Evolutionary conservation across 805 yeast species (phyloP).

Genomic region (Wickerhamiella spandovensis): DNA sequence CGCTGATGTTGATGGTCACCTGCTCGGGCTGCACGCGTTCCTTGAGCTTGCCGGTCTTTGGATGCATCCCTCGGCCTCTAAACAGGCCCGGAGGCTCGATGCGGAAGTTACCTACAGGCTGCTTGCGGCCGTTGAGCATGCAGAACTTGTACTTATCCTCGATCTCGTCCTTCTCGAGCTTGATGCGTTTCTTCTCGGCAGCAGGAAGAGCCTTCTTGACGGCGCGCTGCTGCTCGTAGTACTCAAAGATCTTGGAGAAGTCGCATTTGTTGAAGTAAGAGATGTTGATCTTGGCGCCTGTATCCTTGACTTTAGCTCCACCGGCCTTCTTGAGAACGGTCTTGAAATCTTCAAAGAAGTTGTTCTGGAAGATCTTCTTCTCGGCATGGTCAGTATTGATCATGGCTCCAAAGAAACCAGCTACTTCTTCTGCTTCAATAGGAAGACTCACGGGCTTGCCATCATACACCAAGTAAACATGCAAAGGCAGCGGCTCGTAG

Average conservation of each 20-base stretch:
- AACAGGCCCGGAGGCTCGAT: slow-evolving; percentile 95
- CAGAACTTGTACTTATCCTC: slow-evolving; percentile 80
- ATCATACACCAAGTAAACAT: slow-evolving; percentile 62
- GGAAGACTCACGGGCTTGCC: slow-evolving; percentile 67
- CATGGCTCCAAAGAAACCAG: slow-evolving; percentile 87
- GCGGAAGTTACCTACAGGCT: slow-evolving; percentile 85
- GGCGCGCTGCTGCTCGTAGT: slow-evolving; percentile 56
- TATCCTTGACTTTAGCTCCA: slow-evolving; percentile 34
- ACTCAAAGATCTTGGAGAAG: slow-evolving; percentile 56
- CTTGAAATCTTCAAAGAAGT: slow-evolving; percentile 70
- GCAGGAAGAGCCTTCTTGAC: slow-evolving; percentile 55
- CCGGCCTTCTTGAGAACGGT: slow-evolving; percentile 57
- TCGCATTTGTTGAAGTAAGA: slow-evolving; percentile 57
- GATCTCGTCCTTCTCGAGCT: slow-evolving; percentile 54
- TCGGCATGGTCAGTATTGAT: slow-evolving; percentile 70
- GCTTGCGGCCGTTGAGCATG: slow-evolving; percentile 71
- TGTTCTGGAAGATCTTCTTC: slow-evolving; percentile 73
- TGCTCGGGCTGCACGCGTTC: slow-evolving; percentile 82
- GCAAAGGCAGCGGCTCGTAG: slow-evolving; percentile 71
- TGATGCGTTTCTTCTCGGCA: slow-evolving; percentile 63
- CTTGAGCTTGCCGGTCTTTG: slow-evolving; percentile 85
- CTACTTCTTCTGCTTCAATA: slow-evolving; percentile 83
- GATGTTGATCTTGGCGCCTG: slow-evolving; percentile 30
- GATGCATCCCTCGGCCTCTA: slow-evolving; percentile 95
- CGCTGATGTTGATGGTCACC: slow-evolving; percentile 69